A percentile compares a stretch with the other conserved stretches of the same genome.
Evolutionary conservation across 2,329 filamentous ascomycete species (phyloP).

Genomic region (Magnaporthales sp.): DNA sequence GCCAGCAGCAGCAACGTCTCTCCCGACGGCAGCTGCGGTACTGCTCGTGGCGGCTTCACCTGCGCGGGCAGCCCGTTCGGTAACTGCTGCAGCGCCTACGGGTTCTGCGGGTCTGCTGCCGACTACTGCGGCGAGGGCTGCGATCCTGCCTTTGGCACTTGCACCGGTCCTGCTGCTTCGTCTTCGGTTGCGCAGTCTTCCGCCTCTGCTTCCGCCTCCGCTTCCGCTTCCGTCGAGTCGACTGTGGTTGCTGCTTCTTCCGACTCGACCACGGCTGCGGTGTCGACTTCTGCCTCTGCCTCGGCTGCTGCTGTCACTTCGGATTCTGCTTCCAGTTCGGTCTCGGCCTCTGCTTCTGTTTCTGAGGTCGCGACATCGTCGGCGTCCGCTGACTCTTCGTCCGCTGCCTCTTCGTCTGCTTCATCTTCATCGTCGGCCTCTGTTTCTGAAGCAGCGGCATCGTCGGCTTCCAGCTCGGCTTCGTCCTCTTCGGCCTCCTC

Average conservation of each 20-base stretch:
- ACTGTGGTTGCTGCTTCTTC: background rate
- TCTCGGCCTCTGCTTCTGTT: background rate
- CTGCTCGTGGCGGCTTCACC: background rate
- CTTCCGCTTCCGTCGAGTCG: background rate
- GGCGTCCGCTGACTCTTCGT: background rate
- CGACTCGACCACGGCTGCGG: background rate
- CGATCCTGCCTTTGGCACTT: background rate
- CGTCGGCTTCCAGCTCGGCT: too few species aligned
- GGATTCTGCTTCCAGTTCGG: background rate
- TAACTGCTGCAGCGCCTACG: background rate
- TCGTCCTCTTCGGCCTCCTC: too few species aligned
- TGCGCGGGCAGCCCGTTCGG: background rate
- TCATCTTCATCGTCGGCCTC: background rate
- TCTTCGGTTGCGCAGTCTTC: background rate
- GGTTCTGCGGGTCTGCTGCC: background rate
- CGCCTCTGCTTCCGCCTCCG: background rate
- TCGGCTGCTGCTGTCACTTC: background rate
- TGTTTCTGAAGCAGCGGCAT: too few species aligned
- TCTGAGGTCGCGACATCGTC: background rate
- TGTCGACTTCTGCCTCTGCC: background rate
- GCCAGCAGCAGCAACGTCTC: too few species aligned
- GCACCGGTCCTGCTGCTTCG: background rate
- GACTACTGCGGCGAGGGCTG: background rate
- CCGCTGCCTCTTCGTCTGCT: background rate
- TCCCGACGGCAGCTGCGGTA: background rate